Conservation (phyloP, 352 stramenopile species). For the Phytopythium litorale region DNA sequence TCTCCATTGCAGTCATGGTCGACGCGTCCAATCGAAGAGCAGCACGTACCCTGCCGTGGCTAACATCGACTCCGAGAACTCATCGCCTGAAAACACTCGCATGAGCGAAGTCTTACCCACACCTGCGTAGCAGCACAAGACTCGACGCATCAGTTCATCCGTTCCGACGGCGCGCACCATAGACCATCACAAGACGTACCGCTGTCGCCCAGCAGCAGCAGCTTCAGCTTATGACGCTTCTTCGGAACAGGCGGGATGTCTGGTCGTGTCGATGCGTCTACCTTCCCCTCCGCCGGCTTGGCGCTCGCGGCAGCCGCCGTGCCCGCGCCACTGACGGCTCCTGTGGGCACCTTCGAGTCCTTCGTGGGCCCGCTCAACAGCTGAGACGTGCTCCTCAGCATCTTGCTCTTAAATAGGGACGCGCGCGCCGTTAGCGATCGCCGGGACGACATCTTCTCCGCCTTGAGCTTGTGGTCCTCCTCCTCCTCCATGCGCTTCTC, state of each 20-base stretch:
- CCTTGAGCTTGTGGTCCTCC: slow-evolving; percentile 79
- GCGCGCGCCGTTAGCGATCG: slow-evolving; percentile 58
- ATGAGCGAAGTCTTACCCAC: slow-evolving; percentile 94
- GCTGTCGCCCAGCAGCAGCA: slow-evolving; percentile 89
- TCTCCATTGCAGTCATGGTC: background rate
- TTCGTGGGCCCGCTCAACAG: slow-evolving; percentile 21
- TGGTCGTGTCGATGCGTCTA: background rate
- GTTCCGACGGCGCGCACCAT: background rate
- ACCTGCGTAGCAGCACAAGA: slow-evolving; percentile 22
- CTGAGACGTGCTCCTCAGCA: slow-evolving; percentile 54
- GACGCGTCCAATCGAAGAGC: background rate
- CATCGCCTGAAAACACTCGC: slow-evolving; percentile 90
- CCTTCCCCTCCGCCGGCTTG: slow-evolving; percentile 12
- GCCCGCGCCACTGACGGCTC: background rate
- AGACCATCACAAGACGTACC: slow-evolving; percentile 24
- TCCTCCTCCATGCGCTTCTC: slow-evolving; percentile 88
- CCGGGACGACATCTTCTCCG: slow-evolving; percentile 61
- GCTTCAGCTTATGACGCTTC: slow-evolving; percentile 87
- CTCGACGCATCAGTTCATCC: slow-evolving; percentile 7
- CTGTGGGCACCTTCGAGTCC: slow-evolving; percentile 4
- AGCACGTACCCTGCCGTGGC: slow-evolving; percentile 85
- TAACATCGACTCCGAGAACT: slow-evolving; percentile 89
- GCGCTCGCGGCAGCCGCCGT: slow-evolving; percentile 1
- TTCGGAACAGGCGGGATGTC: slow-evolving; percentile 34
- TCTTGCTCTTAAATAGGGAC: slow-evolving; percentile 76